Evolutionary conservation across 331 rosid genomes (phyloP).

Genomic region (Telfairia occidentalis): DNA sequence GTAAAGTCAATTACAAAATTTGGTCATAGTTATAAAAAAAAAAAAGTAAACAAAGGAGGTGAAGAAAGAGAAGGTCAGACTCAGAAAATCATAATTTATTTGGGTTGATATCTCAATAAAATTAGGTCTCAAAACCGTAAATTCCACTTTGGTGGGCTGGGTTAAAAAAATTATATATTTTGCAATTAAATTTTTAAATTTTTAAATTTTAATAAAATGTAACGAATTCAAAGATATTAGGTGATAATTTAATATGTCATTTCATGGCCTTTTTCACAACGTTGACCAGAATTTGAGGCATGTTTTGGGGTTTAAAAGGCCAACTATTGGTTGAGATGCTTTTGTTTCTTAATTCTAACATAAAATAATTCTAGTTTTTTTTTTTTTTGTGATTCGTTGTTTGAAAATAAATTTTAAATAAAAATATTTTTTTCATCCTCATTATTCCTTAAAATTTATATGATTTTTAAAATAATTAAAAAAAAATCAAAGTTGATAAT

Average conservation of each 20-base stretch:
- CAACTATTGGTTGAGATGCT: neutral
- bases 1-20: neutral
- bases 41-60: neutral
- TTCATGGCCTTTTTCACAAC: neutral
- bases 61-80: neutral
- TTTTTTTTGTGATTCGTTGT: neutral
- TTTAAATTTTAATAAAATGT: neutral
- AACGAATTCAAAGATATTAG: neutral
- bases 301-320: neutral
- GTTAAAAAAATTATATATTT: neutral
- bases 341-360: neutral
- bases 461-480: neutral
- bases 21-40: neutral
- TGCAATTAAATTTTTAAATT: neutral
- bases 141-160: slow-evolving; percentile 5
- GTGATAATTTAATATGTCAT: neutral
- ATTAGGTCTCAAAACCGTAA: neutral
- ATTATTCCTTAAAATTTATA: neutral
- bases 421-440: too few relatives aligned
- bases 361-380: too few relatives aligned
- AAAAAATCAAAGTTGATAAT: too few relatives aligned
- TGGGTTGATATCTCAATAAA: slow-evolving; percentile 1
- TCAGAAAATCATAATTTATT: neutral
- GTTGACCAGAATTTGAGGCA: neutral
- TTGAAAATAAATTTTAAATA: neutral